Conservation (phyloP, 2,329 filamentous ascomycete genomes). For the Trichothecium sympodiale region DNA sequence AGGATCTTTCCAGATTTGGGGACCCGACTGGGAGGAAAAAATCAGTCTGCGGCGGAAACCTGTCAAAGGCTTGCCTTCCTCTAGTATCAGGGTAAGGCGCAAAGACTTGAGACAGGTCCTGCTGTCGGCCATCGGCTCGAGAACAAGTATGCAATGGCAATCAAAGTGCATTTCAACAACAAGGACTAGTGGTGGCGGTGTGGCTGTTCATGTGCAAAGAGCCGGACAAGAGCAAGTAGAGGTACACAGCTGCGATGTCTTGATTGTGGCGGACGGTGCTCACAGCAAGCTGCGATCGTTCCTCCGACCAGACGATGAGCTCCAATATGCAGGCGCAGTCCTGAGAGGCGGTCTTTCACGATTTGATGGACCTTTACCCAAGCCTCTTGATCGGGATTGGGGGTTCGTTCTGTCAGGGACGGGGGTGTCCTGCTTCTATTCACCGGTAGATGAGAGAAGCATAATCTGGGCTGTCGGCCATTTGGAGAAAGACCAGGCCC, state of each 20-base stretch:
- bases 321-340: slow-evolving; percentile 27
- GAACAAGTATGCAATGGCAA: slow-evolving; percentile 15
- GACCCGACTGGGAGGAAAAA: slow-evolving; percentile 21
- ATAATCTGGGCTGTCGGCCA: slow-evolving; percentile 32
- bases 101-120: slow-evolving; percentile 23
- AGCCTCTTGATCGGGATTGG: slow-evolving; percentile 25
- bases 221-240: slow-evolving; percentile 3
- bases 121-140: slow-evolving; percentile 12
- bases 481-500: slow-evolving; percentile 11
- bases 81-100: slow-evolving; percentile 24
- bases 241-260: slow-evolving; percentile 24
- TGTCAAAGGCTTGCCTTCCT: slow-evolving; percentile 20
- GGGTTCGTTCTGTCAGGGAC: slow-evolving; percentile 25
- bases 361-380: slow-evolving; percentile 21
- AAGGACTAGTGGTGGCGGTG: slow-evolving; percentile 11
- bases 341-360: slow-evolving; percentile 24
- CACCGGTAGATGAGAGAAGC: slow-evolving; percentile 27
- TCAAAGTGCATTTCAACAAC: slow-evolving; percentile 13
- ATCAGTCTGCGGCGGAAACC: slow-evolving; percentile 19
- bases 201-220: slow-evolving; percentile 11
- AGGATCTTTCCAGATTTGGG: slow-evolving; percentile 29
- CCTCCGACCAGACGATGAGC: slow-evolving; percentile 25
- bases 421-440: slow-evolving; percentile 31
- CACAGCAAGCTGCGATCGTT: slow-evolving; percentile 26
- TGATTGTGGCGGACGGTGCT: slow-evolving; percentile 34